phyloP scores from a whole-genome alignment of 768 basidiomycete genomes.

The Mycena leptocephala region DNA sequence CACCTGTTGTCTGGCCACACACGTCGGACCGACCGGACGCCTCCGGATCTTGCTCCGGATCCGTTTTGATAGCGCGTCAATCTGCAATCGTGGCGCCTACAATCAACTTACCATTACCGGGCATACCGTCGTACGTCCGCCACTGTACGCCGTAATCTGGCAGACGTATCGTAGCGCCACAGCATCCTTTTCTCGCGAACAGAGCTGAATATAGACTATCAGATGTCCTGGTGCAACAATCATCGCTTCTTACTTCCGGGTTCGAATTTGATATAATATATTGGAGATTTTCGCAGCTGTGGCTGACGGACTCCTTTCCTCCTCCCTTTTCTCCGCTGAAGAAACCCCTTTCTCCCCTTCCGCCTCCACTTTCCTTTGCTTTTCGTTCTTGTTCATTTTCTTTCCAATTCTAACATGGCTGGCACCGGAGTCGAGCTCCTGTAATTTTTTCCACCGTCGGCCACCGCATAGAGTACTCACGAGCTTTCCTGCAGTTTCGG shows the following conservation, averaged over 20 bases:
- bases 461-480: neutral
- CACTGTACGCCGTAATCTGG: no score
- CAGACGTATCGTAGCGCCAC: neutral
- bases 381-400: neutral
- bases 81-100: no score
- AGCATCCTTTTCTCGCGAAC: neutral
- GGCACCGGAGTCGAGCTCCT: constrained; percentile 36
- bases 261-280: neutral
- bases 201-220: neutral
- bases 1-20: no score
- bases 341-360: neutral
- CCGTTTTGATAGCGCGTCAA: no score
- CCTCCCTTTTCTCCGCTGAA: neutral
- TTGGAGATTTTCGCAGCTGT: neutral
- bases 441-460: neutral
- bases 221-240: neutral
- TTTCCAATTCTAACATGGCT: constrained; percentile 23
- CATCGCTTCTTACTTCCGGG: neutral
- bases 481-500: constrained; percentile 24
- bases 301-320: neutral
- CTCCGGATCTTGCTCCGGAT: no score
- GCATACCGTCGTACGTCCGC: no score
- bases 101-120: no score
- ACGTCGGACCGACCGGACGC: no score
- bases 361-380: neutral